Evolutionary conservation across 2,329 filamentous ascomycete genomes (phyloP).

Genomic region (Cryphonectria japonica): DNA sequence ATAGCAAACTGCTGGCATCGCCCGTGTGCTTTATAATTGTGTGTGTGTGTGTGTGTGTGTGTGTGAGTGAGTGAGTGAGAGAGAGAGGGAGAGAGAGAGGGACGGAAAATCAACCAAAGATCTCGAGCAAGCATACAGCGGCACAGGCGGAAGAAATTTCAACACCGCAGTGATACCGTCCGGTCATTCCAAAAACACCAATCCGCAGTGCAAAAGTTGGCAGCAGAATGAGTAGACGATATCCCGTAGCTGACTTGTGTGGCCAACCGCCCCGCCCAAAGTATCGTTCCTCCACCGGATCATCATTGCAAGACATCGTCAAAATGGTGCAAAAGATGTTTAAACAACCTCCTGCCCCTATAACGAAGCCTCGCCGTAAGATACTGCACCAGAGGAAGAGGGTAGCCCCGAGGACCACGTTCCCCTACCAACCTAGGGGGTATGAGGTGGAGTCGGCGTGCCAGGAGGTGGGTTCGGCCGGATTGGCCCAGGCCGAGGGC

Average conservation of each 20-base stretch:
- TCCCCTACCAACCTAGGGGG: not conserved
- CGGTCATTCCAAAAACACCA: too few relatives aligned
- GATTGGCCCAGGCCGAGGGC: constrained; percentile 23
- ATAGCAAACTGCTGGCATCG: not conserved
- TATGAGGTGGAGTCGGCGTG: constrained; percentile 24
- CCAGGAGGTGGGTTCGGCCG: constrained; percentile 20
- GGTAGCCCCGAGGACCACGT: too few relatives aligned
- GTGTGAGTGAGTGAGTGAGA: not conserved
- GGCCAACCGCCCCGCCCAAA: too few relatives aligned
- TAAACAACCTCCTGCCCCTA: not conserved
- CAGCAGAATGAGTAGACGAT: too few relatives aligned
- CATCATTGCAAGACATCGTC: too few relatives aligned
- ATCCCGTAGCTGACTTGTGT: too few relatives aligned
- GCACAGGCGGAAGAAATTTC: not conserved
- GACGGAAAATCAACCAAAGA: not conserved
- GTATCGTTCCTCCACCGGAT: too few relatives aligned
- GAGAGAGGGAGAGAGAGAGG: not conserved
- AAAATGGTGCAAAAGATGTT: too few relatives aligned
- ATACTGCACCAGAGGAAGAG: too few relatives aligned
- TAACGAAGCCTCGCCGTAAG: not conserved
- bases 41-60: too few relatives aligned
- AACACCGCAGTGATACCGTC: not conserved
- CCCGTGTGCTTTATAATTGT: not conserved
- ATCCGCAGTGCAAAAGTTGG: too few relatives aligned
- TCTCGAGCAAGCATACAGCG: not conserved